These are phyloP conservation scores for Aspergillus ostianus DNA, from an alignment of 495 filamentous ascomycete species.

Conservation along the genomic window DNA sequence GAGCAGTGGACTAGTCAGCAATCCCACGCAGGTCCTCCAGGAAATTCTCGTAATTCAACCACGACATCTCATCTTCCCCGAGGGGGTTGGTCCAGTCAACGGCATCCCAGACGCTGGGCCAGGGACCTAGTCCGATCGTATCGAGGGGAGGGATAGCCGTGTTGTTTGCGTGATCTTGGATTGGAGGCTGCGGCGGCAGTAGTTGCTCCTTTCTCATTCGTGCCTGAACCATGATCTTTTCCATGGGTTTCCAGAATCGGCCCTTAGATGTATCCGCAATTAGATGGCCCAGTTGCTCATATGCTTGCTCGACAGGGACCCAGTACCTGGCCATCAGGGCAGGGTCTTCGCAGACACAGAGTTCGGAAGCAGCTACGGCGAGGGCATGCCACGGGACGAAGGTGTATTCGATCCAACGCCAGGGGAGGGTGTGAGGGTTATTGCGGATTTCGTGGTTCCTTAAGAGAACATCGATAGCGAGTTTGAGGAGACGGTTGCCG, in stretches of 20 bases:
- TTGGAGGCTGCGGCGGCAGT: neutral
- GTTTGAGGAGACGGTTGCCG: constrained; percentile 26
- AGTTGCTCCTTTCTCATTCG: constrained; percentile 21
- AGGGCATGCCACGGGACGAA: constrained; percentile 50
- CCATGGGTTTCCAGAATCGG: constrained; percentile 69
- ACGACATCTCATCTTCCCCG: constrained; percentile 23
- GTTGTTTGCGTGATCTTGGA: neutral
- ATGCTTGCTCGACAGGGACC: constrained; percentile 61
- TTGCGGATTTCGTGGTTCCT: constrained; percentile 19
- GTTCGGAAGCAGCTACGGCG: constrained; percentile 61
- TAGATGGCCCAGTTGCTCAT: constrained; percentile 48
- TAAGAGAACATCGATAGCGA: constrained; percentile 33
- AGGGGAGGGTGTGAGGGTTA: constrained; percentile 27
- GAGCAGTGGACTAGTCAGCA: constrained; percentile 12
- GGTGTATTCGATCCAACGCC: constrained; percentile 39
- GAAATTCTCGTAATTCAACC: constrained; percentile 36
- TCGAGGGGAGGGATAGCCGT: neutral
- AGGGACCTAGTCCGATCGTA: constrained; percentile 7
- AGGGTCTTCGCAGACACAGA: constrained; percentile 62
- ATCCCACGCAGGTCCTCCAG: constrained; percentile 33
- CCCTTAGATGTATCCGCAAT: constrained; percentile 54
- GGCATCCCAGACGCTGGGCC: constrained; percentile 34
- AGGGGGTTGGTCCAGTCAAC: constrained; percentile 23
- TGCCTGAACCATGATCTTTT: constrained; percentile 58
- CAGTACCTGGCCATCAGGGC: constrained; percentile 69